These are phyloP conservation scores for Jamesozyma rosinii DNA, from an alignment of 805 yeast species.

Conservation along the genomic window DNA sequence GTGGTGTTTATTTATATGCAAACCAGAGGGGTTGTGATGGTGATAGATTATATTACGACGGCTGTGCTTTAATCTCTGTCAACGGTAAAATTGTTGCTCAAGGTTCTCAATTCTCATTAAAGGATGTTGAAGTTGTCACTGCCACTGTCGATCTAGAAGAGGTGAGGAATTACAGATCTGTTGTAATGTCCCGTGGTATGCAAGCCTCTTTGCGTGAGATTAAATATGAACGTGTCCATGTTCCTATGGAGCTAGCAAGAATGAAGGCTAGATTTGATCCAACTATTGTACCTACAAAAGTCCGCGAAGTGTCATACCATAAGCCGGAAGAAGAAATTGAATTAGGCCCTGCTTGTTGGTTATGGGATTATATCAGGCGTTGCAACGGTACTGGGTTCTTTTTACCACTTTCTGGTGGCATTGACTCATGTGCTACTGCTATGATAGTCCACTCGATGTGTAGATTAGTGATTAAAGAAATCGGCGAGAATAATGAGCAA, in stretches of 20 bases:
- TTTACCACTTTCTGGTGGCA: conserved; percentile 92
- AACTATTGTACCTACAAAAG: conserved; percentile 45
- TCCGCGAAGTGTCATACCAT: conserved; percentile 50
- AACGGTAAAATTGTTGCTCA: conserved; percentile 91
- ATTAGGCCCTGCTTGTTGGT: conserved; percentile 97
- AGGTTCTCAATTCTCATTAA: conserved; percentile 79
- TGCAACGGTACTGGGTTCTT: conserved; percentile 87
- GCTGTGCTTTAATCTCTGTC: conserved; percentile 88
- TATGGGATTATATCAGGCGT: conserved; percentile 95
- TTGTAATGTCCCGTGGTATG: conserved; percentile 60
- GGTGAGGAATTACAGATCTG: conserved; percentile 71
- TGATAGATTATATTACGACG: conserved; percentile 92
- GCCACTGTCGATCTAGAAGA: conserved; percentile 93
- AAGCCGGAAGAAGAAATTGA: conserved; percentile 94
- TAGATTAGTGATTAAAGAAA: conserved; percentile 65
- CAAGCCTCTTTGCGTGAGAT: conserved; percentile 43
- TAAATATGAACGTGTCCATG: conserved; percentile 44
- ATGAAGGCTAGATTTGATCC: conserved; percentile 51
- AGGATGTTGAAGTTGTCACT: conserved; percentile 89
- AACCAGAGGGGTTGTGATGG: conserved; percentile 99
- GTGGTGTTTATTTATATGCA: conserved; percentile 88
- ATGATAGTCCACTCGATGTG: conserved; percentile 94
- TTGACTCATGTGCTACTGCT: conserved; percentile 96
- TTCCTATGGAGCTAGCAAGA: conserved; percentile 61
- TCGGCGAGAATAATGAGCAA: conserved; percentile 55